Evolutionary conservation across 192 early-diverging fungal species (phyloP).

Genomic region (Backusella liffmaniae): DNA sequence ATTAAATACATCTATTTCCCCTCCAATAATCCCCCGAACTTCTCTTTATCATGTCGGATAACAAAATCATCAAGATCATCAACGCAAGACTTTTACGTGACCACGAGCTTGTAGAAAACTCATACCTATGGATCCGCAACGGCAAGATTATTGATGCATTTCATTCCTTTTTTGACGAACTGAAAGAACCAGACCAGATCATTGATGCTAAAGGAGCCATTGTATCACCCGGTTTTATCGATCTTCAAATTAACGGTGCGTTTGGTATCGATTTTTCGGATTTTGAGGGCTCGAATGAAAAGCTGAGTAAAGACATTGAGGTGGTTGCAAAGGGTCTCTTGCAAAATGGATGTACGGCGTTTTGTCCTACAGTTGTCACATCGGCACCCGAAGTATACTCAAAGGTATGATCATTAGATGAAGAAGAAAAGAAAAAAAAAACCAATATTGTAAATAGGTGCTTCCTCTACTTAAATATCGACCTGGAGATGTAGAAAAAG

Average conservation of each 20-base stretch:
- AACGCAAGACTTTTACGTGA: conserved; percentile 76
- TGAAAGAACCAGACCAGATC: conserved; percentile 60
- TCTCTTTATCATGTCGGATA: no score
- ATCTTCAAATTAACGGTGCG: conserved; percentile 81
- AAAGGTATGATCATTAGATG: conserved; percentile 39
- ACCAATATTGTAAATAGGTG: conserved; percentile 29
- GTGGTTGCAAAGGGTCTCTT: conserved; percentile 74
- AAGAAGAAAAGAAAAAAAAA: neutral
- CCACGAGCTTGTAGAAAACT: conserved; percentile 71
- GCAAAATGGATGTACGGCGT: conserved; percentile 77
- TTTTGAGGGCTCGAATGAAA: conserved; percentile 49
- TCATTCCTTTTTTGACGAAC: conserved; percentile 65
- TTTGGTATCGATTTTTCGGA: conserved; percentile 79
- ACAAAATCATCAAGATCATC: conserved; percentile 65
- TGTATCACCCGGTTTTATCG: conserved; percentile 78
- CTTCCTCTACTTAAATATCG: conserved; percentile 62
- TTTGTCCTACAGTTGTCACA: conserved; percentile 78
- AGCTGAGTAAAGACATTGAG: conserved; percentile 59
- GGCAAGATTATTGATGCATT: conserved; percentile 79
- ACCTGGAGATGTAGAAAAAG: conserved; percentile 55
- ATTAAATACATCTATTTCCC: neutral
- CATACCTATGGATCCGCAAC: conserved; percentile 69
- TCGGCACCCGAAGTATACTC: conserved; percentile 72
- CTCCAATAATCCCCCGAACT: neutral
- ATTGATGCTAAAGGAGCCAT: conserved; percentile 73